A percentile compares a stretch with the other conserved stretches of the same genome.
phyloP scores from a whole-genome alignment of 1,139 yeast species.

The Yamadazyma dendronema region DNA sequence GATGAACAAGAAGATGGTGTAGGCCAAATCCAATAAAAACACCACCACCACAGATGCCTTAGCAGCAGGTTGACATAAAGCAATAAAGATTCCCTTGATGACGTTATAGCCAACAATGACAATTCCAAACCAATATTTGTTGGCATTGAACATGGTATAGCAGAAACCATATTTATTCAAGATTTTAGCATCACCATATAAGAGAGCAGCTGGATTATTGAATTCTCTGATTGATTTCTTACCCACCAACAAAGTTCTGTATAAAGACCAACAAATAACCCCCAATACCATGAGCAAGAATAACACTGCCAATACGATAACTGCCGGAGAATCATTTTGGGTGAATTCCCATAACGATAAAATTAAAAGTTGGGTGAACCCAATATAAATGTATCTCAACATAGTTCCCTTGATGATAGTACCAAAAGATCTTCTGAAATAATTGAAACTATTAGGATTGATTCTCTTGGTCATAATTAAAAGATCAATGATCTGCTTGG shows the following conservation, averaged over 20 bases:
- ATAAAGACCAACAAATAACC: constrained; percentile 58
- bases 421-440: constrained; percentile 54
- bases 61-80: constrained; percentile 68
- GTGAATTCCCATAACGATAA: constrained; percentile 77
- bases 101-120: constrained; percentile 55
- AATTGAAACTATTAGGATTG: constrained; percentile 44
- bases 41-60: constrained; percentile 65
- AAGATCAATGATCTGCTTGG: constrained; percentile 50
- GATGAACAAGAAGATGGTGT: constrained; percentile 55
- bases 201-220: constrained; percentile 73
- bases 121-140: constrained; percentile 72
- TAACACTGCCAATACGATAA: constrained; percentile 65
- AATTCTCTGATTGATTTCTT: constrained; percentile 48
- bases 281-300: constrained; percentile 55
- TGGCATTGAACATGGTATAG: constrained; percentile 79
- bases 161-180: constrained; percentile 73
- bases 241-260: constrained; percentile 59
- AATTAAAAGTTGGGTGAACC: constrained; percentile 68
- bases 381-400: constrained; percentile 69
- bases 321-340: constrained; percentile 69
- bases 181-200: constrained; percentile 66
- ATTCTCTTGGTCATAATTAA: constrained; percentile 43
- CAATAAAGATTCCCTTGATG: constrained; percentile 62
- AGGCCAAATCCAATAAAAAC: constrained; percentile 64
- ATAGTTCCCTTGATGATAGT: constrained; percentile 63